Percentiles rank a stretch among this genome's conserved stretches.
Conservation (phyloP, 2,329 filamentous ascomycete genomes). For the Exutisphaerella laricina region DNA sequence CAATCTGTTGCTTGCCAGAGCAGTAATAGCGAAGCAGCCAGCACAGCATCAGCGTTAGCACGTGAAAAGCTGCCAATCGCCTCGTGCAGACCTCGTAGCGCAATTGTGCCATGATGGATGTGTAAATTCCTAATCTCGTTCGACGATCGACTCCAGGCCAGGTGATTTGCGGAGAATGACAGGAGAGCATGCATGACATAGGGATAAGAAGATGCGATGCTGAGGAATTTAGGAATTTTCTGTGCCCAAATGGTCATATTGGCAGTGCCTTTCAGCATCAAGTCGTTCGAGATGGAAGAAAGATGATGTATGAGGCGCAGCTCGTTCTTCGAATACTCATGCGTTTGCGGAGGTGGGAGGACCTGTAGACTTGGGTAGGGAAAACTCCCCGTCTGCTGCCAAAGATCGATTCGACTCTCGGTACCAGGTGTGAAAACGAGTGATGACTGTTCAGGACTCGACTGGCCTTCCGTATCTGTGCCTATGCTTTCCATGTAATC, state of each 20-base stretch:
- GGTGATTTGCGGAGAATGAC: slow-evolving; percentile 89
- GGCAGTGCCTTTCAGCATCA: slow-evolving; percentile 65
- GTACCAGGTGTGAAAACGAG: slow-evolving; percentile 84
- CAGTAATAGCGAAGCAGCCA: slow-evolving; percentile 84
- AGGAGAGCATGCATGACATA: slow-evolving; percentile 95
- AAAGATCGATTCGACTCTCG: slow-evolving; percentile 72
- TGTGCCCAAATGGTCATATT: slow-evolving; percentile 89
- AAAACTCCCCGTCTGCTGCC: slow-evolving; percentile 78
- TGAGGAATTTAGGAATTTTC: slow-evolving; percentile 85
- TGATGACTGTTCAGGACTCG: slow-evolving; percentile 51
- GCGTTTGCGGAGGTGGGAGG: slow-evolving; percentile 67
- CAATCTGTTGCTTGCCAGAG: slow-evolving; percentile 97
- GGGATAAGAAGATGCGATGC: slow-evolving; percentile 70
- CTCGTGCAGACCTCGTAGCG: slow-evolving; percentile 80
- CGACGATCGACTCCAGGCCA: slow-evolving; percentile 84
- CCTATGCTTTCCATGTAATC: slow-evolving; percentile 88
- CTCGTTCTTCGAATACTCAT: slow-evolving; percentile 68
- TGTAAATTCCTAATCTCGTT: slow-evolving; percentile 80
- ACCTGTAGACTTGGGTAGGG: slow-evolving; percentile 78
- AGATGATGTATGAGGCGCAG: slow-evolving; percentile 88
- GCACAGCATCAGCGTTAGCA: slow-evolving; percentile 81
- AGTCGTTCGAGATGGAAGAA: slow-evolving; percentile 75
- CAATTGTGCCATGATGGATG: slow-evolving; percentile 80
- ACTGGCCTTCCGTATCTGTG: slow-evolving; percentile 53
- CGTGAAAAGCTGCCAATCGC: slow-evolving; percentile 80